Conservation (phyloP, 768 basidiomycete species). For the Kwoniella bestiolae region DNA sequence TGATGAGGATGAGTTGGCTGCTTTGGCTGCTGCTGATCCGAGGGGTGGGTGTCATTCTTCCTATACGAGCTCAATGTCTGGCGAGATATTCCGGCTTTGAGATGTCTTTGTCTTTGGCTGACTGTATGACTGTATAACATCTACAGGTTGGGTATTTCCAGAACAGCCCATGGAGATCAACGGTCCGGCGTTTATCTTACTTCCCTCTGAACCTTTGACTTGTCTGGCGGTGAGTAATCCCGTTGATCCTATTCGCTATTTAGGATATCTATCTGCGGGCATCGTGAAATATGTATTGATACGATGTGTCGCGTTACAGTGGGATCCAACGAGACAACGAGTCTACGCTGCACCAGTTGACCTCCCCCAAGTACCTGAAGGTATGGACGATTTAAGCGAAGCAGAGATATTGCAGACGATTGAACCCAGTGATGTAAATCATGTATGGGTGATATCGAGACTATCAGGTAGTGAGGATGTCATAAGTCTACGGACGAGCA, state of each 20-base stretch:
- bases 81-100: too few species aligned
- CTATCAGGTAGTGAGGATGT: conserved; percentile 55
- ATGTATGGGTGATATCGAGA: conserved; percentile 55
- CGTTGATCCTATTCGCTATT: background rate
- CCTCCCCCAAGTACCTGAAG: conserved; percentile 53
- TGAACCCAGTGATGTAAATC: conserved; percentile 55
- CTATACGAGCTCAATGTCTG: too few species aligned
- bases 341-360: conserved; percentile 55
- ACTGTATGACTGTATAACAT: background rate
- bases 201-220: conserved; percentile 50
- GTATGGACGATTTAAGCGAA: conserved; percentile 44
- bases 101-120: background rate
- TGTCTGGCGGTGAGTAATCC: conserved; percentile 52
- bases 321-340: conserved; percentile 50
- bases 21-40: conserved; percentile 51
- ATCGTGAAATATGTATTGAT: too few species aligned
- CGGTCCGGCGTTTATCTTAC: conserved; percentile 53
- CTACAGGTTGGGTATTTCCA: conserved; percentile 55
- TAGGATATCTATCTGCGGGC: conserved; percentile 3
- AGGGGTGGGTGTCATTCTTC: conserved; percentile 48
- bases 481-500: conserved; percentile 47
- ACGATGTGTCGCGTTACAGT: too few species aligned
- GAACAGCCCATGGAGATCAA: conserved; percentile 46
- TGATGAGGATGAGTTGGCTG: conserved; percentile 41
- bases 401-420: conserved; percentile 49